phyloP scores from a whole-genome alignment of 371 early-diverging fungal genomes.

The Mortierella sp. region DNA sequence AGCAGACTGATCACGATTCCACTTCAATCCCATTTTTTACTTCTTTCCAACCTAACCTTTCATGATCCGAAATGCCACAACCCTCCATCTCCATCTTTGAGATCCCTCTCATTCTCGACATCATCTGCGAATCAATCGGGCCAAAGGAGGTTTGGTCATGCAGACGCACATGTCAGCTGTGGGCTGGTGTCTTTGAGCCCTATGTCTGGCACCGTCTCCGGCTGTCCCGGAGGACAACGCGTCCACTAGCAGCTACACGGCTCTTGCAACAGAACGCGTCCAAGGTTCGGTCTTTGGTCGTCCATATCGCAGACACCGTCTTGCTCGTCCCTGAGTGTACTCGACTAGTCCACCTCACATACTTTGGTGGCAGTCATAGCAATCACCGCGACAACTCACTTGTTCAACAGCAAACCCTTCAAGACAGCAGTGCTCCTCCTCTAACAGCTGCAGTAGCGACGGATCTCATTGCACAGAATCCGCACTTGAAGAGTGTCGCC shows the following conservation, averaged over 20 bases:
- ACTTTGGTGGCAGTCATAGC: background rate
- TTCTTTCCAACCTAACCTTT: no score
- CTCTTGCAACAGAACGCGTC: background rate
- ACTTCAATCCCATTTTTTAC: no score
- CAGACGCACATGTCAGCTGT: background rate
- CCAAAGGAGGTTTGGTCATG: background rate
- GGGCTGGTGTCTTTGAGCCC: background rate
- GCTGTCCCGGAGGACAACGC: background rate
- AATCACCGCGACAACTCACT: background rate
- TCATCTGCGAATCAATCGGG: constrained; percentile 1
- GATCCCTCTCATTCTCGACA: background rate
- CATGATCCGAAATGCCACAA: background rate
- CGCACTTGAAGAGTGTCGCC: background rate
- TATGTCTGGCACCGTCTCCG: background rate
- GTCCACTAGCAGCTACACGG: background rate
- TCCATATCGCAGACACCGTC: background rate
- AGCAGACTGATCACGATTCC: background rate
- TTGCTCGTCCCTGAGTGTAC: background rate
- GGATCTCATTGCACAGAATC: background rate
- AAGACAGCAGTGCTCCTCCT: no score
- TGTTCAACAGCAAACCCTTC: background rate
- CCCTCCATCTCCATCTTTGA: background rate
- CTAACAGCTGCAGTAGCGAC: background rate
- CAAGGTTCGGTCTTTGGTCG: background rate
- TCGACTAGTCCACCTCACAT: background rate